phyloP scores from a whole-genome alignment of 768 basidiomycete genomes.

The Lactarius evosmus region DNA sequence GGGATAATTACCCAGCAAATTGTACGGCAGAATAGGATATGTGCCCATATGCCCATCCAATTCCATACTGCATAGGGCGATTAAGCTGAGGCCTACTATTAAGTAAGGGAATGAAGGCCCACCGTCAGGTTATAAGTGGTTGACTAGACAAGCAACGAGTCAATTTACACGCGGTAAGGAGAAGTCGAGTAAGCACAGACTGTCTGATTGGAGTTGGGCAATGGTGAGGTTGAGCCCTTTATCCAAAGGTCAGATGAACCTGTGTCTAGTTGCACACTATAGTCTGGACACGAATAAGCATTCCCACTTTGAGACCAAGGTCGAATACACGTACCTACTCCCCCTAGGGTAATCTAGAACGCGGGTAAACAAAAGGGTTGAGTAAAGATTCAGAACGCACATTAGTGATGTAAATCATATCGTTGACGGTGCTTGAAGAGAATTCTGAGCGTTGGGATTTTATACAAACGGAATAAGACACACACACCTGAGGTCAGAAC shows the following conservation, averaged over 20 bases:
- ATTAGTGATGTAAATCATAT: slow-evolving; percentile 76
- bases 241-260: slow-evolving; percentile 85
- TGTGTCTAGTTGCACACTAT: slow-evolving; percentile 76
- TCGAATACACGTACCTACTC: slow-evolving; percentile 43
- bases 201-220: slow-evolving; percentile 48
- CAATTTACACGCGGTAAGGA: slow-evolving; percentile 20
- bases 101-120: not conserved
- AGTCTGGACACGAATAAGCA: slow-evolving; percentile 42
- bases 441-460: not conserved
- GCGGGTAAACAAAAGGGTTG: slow-evolving; percentile 6
- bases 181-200: slow-evolving; percentile 37
- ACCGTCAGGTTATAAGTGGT: slow-evolving; percentile 30
- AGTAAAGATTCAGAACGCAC: slow-evolving; percentile 42
- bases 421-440: slow-evolving; percentile 57
- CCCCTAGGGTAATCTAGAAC: slow-evolving; percentile 62
- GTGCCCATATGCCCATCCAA: slow-evolving; percentile 72
- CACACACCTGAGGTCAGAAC: slow-evolving; percentile 45
- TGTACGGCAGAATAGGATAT: slow-evolving; percentile 58
- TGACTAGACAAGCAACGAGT: slow-evolving; percentile 27
- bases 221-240: slow-evolving; percentile 43
- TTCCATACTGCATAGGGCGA: slow-evolving; percentile 56
- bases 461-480: slow-evolving; percentile 2
- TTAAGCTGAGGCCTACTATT: not conserved
- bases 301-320: not conserved
- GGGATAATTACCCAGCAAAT: slow-evolving; percentile 61